phyloP scores from a whole-genome alignment of 2,329 filamentous ascomycete genomes.

The Aspergillus fijiensis region DNA sequence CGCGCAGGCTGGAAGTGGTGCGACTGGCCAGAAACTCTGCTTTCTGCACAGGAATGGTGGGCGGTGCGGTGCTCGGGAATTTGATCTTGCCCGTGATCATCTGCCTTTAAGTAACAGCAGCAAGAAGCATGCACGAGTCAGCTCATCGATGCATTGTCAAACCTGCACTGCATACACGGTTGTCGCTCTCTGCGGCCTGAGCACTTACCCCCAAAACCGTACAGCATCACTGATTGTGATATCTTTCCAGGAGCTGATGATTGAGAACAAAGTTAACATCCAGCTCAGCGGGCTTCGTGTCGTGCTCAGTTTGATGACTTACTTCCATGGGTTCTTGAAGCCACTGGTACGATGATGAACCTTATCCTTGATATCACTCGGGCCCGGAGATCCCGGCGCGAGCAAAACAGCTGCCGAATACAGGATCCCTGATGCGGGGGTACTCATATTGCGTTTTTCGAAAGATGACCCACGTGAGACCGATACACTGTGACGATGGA shows the following conservation, averaged over 20 bases:
- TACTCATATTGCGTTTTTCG: conserved; percentile 35
- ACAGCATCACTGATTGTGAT: conserved; percentile 1
- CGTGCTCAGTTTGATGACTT: conserved; percentile 11
- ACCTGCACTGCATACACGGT: neutral
- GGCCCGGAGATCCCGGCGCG: conserved; percentile 32
- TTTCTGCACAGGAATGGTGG: conserved; percentile 65
- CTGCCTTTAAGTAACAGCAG: conserved; percentile 1
- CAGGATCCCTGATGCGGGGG: conserved; percentile 38
- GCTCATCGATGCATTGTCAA: neutral
- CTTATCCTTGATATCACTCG: conserved; percentile 43
- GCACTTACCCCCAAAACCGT: conserved; percentile 19
- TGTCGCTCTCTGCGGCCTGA: neutral
- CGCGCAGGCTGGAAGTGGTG: conserved; percentile 63
- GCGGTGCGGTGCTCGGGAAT: conserved; percentile 61
- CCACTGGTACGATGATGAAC: conserved; percentile 41
- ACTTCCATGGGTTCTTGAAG: conserved; percentile 49
- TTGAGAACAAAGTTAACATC: neutral
- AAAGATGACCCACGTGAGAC: conserved; percentile 14
- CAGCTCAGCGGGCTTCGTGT: neutral
- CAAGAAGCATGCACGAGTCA: neutral
- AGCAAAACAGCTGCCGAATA: conserved; percentile 45
- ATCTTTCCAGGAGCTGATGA: conserved; percentile 24
- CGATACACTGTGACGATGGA: conserved; percentile 19
- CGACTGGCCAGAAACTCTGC: conserved; percentile 67
- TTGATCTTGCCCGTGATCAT: conserved; percentile 51